A percentile compares a stretch with the other conserved stretches of the same genome.
Conservation (phyloP, 768 basidiomycete genomes). For the Rhizopogon rudus region DNA sequence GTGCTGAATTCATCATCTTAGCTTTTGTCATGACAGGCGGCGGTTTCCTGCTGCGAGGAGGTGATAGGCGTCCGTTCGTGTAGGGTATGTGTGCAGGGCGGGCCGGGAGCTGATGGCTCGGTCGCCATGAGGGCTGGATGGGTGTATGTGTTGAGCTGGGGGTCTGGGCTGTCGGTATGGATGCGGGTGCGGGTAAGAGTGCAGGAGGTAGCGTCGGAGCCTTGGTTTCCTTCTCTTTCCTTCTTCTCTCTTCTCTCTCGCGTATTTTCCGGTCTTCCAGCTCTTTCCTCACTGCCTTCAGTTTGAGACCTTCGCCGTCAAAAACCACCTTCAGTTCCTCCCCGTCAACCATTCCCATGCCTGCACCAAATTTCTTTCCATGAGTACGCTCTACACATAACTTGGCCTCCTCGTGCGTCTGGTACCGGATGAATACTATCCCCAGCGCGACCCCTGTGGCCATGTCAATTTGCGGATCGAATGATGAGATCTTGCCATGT, state of each 20-base stretch:
- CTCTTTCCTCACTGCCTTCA: slow-evolving; percentile 64
- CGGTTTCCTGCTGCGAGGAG: slow-evolving; percentile 23
- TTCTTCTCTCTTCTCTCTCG: slow-evolving; percentile 45
- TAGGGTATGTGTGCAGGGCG: slow-evolving; percentile 19
- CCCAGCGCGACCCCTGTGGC: slow-evolving; percentile 81
- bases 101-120: slow-evolving; percentile 23
- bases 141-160: slow-evolving; percentile 25
- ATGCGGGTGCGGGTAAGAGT: slow-evolving; percentile 8
- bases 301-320: slow-evolving; percentile 66
- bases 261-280: slow-evolving; percentile 46
- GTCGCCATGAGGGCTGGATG: slow-evolving; percentile 11
- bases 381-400: slow-evolving; percentile 62
- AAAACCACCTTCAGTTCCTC: slow-evolving; percentile 72
- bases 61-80: slow-evolving; percentile 22
- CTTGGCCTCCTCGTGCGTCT: slow-evolving; percentile 61
- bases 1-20: slow-evolving; percentile 19
- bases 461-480: slow-evolving; percentile 77
- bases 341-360: slow-evolving; percentile 36
- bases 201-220: slow-evolving; percentile 10
- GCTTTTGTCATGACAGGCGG: slow-evolving; percentile 18
- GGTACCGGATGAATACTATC: slow-evolving; percentile 69
- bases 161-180: slow-evolving; percentile 9
- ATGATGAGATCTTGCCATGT: slow-evolving; percentile 57
- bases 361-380: slow-evolving; percentile 53
- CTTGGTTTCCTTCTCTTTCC: slow-evolving; percentile 29